Percentiles rank a stretch among this genome's conserved stretches.
These are phyloP conservation scores for Oryza rufipogon DNA, from an alignment of 176 grass and related monocot genomes.

Conservation along the genomic window DNA sequence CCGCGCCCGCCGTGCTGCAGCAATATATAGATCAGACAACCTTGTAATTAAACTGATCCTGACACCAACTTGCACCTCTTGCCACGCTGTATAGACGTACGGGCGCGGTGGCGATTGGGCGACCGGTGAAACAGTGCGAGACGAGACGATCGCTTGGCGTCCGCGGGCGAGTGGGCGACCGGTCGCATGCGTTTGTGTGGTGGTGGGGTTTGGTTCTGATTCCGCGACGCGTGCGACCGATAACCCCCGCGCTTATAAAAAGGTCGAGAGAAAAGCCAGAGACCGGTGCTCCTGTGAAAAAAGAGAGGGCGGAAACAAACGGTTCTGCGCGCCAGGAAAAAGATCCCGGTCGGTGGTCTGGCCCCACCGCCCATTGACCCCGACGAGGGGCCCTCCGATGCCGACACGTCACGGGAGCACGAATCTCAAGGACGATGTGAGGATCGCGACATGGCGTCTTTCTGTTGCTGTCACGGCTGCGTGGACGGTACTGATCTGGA, in stretches of 20 bases:
- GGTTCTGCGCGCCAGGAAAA: constrained; percentile 33
- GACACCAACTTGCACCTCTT: constrained; percentile 25
- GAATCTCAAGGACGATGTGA: constrained; percentile 19
- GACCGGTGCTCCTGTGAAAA: neutral
- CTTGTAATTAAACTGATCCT: constrained; percentile 38
- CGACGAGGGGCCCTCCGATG: neutral
- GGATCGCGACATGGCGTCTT: neutral
- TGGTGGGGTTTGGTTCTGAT: constrained; percentile 41
- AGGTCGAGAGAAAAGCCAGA: constrained; percentile 15
- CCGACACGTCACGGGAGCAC: constrained; percentile 35
- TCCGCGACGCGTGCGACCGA: constrained; percentile 24
- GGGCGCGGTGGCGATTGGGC: too few relatives aligned
- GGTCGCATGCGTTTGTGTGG: constrained; percentile 10
- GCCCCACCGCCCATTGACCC: constrained; percentile 50
- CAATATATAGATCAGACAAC: constrained; percentile 28
- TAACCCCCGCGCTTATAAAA: constrained; percentile 41
- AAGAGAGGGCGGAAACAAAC: constrained; percentile 5
- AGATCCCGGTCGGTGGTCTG: constrained; percentile 35
- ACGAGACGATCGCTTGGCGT: constrained; percentile 17
- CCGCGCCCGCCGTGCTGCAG: constrained; percentile 32
- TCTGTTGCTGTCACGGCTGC: constrained; percentile 38
- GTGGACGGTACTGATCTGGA: constrained; percentile 41
- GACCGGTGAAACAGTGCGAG: neutral
- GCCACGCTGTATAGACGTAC: neutral
- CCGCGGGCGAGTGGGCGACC: constrained; percentile 15